Evolutionary conservation across 805 yeast species (phyloP).

Genomic region (Candida khao-thaluensis): DNA sequence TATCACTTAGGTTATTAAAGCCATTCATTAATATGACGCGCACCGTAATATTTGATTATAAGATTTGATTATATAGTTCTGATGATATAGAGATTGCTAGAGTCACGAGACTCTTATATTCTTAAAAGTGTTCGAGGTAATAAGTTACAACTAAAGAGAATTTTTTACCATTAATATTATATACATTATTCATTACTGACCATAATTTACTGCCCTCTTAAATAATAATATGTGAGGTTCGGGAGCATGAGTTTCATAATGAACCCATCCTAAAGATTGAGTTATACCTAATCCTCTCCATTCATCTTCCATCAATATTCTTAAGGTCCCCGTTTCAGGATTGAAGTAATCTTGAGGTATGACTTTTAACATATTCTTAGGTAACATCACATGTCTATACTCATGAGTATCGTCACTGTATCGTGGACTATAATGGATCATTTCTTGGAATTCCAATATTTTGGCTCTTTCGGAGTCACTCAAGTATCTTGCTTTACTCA

Average conservation of each 20-base stretch:
- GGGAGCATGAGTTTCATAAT: slow-evolving; percentile 96
- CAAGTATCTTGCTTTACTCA: slow-evolving; percentile 65
- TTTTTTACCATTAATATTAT: not conserved
- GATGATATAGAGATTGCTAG: no score
- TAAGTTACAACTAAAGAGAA: not conserved
- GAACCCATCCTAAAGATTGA: slow-evolving; percentile 96
- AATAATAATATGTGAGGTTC: slow-evolving; percentile 95
- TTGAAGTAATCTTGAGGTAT: slow-evolving; percentile 94
- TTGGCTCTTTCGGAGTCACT: slow-evolving; percentile 82
- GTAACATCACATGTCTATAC: slow-evolving; percentile 95
- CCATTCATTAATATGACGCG: slow-evolving; percentile 1
- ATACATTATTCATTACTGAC: slow-evolving; percentile 25
- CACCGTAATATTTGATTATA: no score
- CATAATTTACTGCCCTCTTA: slow-evolving; percentile 60
- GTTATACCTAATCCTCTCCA: slow-evolving; percentile 99
- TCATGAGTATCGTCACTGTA: slow-evolving; percentile 91
- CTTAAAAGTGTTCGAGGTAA: no score
- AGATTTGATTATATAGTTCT: no score
- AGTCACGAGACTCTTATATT: no score
- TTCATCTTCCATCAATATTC: slow-evolving; percentile 90
- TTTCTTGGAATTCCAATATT: slow-evolving; percentile 86
- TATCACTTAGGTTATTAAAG: slow-evolving; percentile 20
- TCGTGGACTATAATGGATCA: slow-evolving; percentile 91
- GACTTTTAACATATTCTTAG: slow-evolving; percentile 90
- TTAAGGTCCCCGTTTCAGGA: slow-evolving; percentile 88